A percentile compares a stretch with the other conserved stretches of the same genome.
Evolutionary conservation across 768 basidiomycete genomes (phyloP).

Genomic region (Kwoniella pini): DNA sequence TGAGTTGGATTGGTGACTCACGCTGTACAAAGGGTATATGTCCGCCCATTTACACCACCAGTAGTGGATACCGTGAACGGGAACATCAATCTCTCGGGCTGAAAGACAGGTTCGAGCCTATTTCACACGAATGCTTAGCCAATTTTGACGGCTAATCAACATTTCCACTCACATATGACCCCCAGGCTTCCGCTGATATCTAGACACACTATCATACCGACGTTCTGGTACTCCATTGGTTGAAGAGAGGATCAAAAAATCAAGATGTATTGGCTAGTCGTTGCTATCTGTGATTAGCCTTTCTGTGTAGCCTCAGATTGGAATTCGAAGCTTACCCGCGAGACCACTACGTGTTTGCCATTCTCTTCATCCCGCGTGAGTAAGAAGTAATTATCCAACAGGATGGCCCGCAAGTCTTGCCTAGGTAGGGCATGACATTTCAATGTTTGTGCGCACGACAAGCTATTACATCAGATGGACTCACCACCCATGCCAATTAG

Average conservation of each 20-base stretch:
- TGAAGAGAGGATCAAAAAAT: conserved; percentile 35
- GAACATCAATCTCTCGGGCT: conserved; percentile 46
- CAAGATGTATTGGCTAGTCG: conserved; percentile 44
- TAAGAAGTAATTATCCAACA: conserved; percentile 49
- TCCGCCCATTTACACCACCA: conserved; percentile 18
- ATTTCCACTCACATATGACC: conserved; percentile 13
- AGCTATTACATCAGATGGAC: background rate
- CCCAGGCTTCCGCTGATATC: conserved; percentile 15
- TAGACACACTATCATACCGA: conserved; percentile 34
- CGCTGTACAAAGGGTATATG: conserved; percentile 45
- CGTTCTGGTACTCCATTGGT: conserved; percentile 44
- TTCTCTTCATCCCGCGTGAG: conserved; percentile 47
- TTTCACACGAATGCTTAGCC: background rate
- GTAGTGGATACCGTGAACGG: conserved; percentile 43
- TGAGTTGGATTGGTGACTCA: conserved; percentile 8
- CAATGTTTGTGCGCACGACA: background rate
- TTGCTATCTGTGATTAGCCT: background rate
- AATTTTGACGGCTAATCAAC: too few relatives aligned
- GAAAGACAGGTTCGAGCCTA: conserved; percentile 29
- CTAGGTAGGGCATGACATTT: conserved; percentile 4
- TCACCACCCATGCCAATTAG: conserved; percentile 68
- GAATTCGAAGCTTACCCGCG: conserved; percentile 32
- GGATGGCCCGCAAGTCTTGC: conserved; percentile 49
- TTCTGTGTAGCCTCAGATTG: background rate
- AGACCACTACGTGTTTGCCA: conserved; percentile 47